phyloP scores from a whole-genome alignment of 2,329 filamentous ascomycete genomes.

The Verticillium alfalfae region DNA sequence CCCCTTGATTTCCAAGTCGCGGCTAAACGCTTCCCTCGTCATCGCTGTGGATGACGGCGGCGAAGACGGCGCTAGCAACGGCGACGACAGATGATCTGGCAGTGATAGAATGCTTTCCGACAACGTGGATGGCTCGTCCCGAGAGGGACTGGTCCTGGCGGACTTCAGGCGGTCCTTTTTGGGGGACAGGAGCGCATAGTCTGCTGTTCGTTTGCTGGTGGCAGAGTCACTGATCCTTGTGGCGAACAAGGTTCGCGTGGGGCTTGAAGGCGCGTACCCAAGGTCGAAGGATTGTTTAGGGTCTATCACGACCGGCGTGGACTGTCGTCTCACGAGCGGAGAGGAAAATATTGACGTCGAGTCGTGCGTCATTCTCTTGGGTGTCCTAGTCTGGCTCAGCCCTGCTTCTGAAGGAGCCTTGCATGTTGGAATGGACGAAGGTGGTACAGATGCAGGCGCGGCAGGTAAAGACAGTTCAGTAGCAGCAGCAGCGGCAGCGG shows the following conservation, averaged over 20 bases:
- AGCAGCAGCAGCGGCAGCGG: background rate
- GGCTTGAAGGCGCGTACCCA: background rate
- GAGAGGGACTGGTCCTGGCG: slow-evolving; percentile 4
- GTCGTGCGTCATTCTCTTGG: background rate
- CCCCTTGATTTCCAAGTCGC: slow-evolving; percentile 57
- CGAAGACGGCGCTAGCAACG: slow-evolving; percentile 16
- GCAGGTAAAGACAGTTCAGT: background rate
- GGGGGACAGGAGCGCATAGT: background rate
- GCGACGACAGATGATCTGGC: slow-evolving; percentile 13
- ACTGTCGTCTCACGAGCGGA: background rate
- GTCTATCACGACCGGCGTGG: background rate
- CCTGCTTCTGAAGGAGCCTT: background rate
- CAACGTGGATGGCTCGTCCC: slow-evolving; percentile 2
- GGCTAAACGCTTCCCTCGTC: slow-evolving; percentile 23
- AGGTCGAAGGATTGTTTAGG: background rate
- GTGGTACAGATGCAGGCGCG: background rate
- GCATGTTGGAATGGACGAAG: background rate
- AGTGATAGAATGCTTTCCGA: background rate
- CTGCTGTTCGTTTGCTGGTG: slow-evolving; percentile 2
- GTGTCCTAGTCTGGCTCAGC: background rate
- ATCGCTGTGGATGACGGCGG: slow-evolving; percentile 17
- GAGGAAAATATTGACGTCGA: background rate
- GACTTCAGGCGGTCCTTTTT: slow-evolving; percentile 1
- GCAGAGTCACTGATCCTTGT: background rate
- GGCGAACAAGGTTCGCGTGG: background rate